Base-by-base conservation (phyloP, 2,329 filamentous ascomycete species). In the Hortaea werneckii region DNA sequence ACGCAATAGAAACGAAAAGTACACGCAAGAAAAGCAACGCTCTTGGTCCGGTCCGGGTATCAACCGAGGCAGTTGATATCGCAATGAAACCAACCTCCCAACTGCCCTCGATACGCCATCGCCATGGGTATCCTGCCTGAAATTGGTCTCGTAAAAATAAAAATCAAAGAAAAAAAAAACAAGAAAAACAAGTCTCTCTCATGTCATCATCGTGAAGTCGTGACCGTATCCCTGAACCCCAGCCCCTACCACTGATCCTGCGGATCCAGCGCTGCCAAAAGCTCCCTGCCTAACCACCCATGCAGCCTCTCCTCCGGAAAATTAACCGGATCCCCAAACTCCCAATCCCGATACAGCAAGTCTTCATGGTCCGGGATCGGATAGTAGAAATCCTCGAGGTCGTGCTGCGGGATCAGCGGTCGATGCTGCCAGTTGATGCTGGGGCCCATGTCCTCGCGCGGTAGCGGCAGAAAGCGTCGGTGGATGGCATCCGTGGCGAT, bases 361-460 rank as follows among this genome's bases (percentile, higher is more conserved):
- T 35, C 32, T n/a, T 9, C 8, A n/a, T 35, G 9, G 32, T 35
- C 32, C 2, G 40, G 40, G 27, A 41, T 29, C 2, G 40, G 40
- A 29, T 41, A 47, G 37, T 55, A 49, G 50, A 50, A 55, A 44
- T 67, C 58, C 32, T 73, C 70, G 1, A 72, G 55, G 1, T 55
- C 47, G 29, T 65, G 66, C 45, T 65, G 63, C 37, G 60, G 57
- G 13, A 71, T 43, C 26, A 60, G 58, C 5, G 60, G 54, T 2
- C 67, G 59, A 45, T 70, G 65, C 44, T 62, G 62, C 69, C 69
- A 73, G 5, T 58, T 55, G 12, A 71, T 62, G 3, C 61, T 63
- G 4, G 58, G 55, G 40, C 67, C 65, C n/a, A 62, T 63, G 5
- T 59, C 53, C 40, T 70, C 64, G 5, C 70, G 67, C 29, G 70